These are phyloP conservation scores for Solanum appendiculatum DNA, from an alignment of 257 asterid species.

Conservation along the genomic window DNA sequence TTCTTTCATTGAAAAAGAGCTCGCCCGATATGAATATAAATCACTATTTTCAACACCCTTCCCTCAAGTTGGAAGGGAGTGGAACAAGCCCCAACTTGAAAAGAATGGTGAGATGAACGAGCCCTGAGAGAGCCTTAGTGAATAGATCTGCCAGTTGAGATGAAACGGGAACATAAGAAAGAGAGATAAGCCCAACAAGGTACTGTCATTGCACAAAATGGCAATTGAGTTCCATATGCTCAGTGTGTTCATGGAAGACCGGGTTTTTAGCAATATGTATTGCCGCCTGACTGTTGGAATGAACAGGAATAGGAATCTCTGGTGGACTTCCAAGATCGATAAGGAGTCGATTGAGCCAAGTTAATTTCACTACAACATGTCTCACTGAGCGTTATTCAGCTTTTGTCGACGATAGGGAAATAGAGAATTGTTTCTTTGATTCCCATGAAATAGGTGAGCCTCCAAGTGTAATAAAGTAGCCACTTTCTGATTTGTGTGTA, in stretches of 20 bases:
- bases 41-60: background rate
- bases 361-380: background rate
- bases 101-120: background rate
- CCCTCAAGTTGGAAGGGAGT: background rate
- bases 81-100: background rate
- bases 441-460: background rate
- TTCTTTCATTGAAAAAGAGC: background rate
- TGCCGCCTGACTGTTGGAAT: fast-evolving
- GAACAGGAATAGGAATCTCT: background rate
- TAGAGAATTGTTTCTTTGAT: no score
- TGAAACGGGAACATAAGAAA: background rate
- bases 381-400: background rate
- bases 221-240: background rate
- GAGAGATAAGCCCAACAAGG: background rate
- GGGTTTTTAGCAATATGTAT: background rate
- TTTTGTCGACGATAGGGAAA: background rate
- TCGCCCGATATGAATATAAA: no score
- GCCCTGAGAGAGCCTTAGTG: background rate
- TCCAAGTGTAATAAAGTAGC: no score
- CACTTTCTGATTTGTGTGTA: background rate
- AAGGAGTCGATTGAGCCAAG: background rate
- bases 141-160: background rate
- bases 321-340: background rate
- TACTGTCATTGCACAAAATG: background rate
- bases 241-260: background rate